phyloP scores from a whole-genome alignment of 2,329 filamentous ascomycete genomes.

The Pseudogymnoascus sp. region DNA sequence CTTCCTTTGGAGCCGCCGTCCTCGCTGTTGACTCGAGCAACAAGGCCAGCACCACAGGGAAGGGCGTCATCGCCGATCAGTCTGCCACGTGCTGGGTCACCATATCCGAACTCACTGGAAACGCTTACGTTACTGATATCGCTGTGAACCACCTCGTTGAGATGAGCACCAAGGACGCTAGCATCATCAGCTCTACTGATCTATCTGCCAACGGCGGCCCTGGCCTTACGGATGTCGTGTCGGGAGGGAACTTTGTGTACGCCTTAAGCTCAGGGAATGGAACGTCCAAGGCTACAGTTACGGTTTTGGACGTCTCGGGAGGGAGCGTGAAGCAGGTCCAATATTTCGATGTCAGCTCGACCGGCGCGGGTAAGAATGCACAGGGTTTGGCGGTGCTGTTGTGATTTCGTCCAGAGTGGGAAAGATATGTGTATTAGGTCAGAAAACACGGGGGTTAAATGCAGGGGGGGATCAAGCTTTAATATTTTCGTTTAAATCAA shows the following conservation, averaged over 20 bases:
- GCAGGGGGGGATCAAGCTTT: neutral
- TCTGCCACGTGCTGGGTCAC: slow-evolving; percentile 52
- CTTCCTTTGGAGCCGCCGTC: slow-evolving; percentile 47
- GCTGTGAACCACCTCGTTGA: slow-evolving; percentile 45
- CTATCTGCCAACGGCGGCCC: slow-evolving; percentile 36
- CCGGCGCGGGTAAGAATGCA: neutral
- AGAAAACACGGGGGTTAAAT: neutral
- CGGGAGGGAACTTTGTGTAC: slow-evolving; percentile 48
- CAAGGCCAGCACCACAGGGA: slow-evolving; percentile 33
- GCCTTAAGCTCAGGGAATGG: slow-evolving; percentile 33
- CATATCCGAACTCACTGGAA: slow-evolving; percentile 39
- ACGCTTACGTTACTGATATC: slow-evolving; percentile 52
- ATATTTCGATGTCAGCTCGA: neutral
- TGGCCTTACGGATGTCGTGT: slow-evolving; percentile 47
- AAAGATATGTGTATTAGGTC: neutral
- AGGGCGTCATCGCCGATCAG: slow-evolving; percentile 41
- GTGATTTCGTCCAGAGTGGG: neutral
- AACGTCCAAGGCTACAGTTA: slow-evolving; percentile 25
- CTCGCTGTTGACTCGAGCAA: slow-evolving; percentile 30
- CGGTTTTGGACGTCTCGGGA: slow-evolving; percentile 32
- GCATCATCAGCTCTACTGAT: slow-evolving; percentile 36
- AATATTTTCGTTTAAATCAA: neutral
- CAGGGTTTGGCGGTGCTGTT: neutral
- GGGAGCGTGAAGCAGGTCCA: neutral
- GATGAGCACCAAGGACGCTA: slow-evolving; percentile 42